Evolutionary conservation across 306 rosid species (phyloP).

Genomic region (Geum urbanum): DNA sequence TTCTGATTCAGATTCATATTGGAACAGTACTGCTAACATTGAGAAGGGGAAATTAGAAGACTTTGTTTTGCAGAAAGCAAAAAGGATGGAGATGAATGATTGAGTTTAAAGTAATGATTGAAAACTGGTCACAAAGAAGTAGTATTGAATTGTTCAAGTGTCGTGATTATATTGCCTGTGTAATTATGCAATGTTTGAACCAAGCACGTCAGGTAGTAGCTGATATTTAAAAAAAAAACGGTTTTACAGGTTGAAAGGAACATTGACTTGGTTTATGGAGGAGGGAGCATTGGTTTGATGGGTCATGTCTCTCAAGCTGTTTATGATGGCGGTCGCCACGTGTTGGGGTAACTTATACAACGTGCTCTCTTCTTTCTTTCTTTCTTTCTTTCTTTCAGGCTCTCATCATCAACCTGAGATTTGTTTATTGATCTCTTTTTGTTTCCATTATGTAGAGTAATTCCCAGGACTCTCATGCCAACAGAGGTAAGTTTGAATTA

Average conservation of each 20-base stretch:
- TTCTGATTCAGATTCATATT: neutral
- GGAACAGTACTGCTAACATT: neutral
- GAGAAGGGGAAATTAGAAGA: neutral
- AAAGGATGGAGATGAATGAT: slow-evolving; percentile 9
- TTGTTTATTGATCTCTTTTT: neutral
- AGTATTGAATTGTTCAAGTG: neutral
- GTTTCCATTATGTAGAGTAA: slow-evolving; percentile 50
- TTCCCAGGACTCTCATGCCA: slow-evolving; percentile 82
- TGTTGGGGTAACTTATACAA: slow-evolving; percentile 57
- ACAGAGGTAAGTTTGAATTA: slow-evolving; percentile 56
- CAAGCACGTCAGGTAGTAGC: slow-evolving; percentile 11
- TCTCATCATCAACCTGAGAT: neutral
- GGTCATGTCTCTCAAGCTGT: slow-evolving; percentile 86
- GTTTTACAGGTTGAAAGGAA: slow-evolving; percentile 68
- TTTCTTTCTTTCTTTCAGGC: neutral
- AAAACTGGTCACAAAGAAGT: neutral
- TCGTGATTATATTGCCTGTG: neutral
- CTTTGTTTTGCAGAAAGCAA: neutral
- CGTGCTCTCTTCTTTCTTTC: neutral
- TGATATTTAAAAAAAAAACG: neutral
- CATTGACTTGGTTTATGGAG: slow-evolving; percentile 97
- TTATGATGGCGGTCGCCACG: slow-evolving; percentile 93
- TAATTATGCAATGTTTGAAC: slow-evolving; percentile 10
- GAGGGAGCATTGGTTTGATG: slow-evolving; percentile 96
- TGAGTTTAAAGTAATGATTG: neutral